Percentiles rank a stretch among this genome's conserved stretches.
phyloP scores from a whole-genome alignment of 305 asterid genomes.

The Fraxinus velutina region DNA sequence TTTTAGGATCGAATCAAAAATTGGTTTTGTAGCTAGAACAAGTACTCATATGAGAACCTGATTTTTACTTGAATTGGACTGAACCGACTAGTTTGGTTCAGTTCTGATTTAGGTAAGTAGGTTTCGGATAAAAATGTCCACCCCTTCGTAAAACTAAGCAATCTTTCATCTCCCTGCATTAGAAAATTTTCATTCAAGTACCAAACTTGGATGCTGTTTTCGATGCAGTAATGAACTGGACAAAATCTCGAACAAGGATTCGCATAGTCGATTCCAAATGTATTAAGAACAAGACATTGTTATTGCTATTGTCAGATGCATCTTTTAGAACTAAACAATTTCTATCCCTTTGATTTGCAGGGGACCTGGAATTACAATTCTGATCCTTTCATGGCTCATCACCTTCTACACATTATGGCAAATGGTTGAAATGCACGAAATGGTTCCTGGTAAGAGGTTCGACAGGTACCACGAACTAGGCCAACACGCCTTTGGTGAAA shows the following conservation, averaged over 20 bases:
- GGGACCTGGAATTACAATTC: conserved; percentile 51
- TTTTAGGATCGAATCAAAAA: background rate
- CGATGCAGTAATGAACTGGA: background rate
- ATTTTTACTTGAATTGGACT: background rate
- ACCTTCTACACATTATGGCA: conserved; percentile 78
- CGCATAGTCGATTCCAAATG: background rate
- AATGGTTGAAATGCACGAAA: conserved; percentile 84
- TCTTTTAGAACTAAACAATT: background rate
- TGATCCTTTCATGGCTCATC: conserved; percentile 57
- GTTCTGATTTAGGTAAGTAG: background rate
- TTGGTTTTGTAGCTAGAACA: background rate
- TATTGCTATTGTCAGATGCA: no score
- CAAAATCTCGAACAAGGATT: background rate
- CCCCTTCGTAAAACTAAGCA: background rate
- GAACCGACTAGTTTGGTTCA: background rate
- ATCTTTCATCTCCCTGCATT: background rate
- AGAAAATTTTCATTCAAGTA: background rate
- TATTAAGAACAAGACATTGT: background rate
- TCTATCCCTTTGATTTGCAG: conserved; percentile 19
- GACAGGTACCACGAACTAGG: conserved; percentile 75
- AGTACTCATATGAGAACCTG: background rate
- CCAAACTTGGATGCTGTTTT: background rate
- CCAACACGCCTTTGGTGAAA: conserved; percentile 59
- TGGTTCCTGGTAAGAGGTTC: conserved; percentile 63
- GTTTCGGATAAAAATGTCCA: background rate